Evolutionary conservation across 2,329 filamentous ascomycete genomes (phyloP).

Genomic region (Alternaria burnsii): DNA sequence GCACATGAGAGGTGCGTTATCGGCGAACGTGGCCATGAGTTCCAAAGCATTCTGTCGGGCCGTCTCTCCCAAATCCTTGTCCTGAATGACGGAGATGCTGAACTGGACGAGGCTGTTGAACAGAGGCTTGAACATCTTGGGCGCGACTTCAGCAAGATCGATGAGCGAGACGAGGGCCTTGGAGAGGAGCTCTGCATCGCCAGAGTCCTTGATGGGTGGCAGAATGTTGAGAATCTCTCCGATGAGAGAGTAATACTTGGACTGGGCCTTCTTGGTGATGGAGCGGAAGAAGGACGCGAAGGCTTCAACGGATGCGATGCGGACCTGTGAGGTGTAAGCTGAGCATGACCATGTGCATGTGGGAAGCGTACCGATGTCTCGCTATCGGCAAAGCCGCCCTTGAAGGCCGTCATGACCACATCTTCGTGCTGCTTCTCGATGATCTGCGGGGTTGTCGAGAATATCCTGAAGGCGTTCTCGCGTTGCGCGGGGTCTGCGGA

Average conservation of each 20-base stretch:
- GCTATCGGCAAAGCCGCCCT: conserved; percentile 89
- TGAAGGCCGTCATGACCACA: conserved; percentile 86
- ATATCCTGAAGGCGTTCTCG: conserved; percentile 93
- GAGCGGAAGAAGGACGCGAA: conserved; percentile 96
- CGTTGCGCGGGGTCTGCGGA: conserved; percentile 83
- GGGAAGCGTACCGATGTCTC: conserved; percentile 70
- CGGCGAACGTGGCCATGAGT: conserved; percentile 97
- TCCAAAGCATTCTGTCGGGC: conserved; percentile 95
- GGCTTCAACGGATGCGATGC: conserved; percentile 93
- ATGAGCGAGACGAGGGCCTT: conserved; percentile 91
- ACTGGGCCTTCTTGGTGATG: conserved; percentile 84
- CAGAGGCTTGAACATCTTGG: conserved; percentile 96
- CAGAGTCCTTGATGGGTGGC: conserved; percentile 88
- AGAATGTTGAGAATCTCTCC: conserved; percentile 94
- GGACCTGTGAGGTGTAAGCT: conserved; percentile 67
- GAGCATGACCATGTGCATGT: neutral
- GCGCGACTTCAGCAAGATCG: conserved; percentile 90
- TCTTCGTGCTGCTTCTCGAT: conserved; percentile 96
- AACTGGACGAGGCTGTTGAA: conserved; percentile 94
- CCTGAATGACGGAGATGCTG: conserved; percentile 90
- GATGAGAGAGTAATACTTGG: conserved; percentile 86
- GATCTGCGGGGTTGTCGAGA: conserved; percentile 91
- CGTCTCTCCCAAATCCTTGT: conserved; percentile 91
- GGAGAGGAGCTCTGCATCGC: conserved; percentile 89
- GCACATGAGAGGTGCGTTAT: conserved; percentile 93